Conservation (phyloP, 78 protist genomes). For the Dictyostelium intermedium region DNA sequence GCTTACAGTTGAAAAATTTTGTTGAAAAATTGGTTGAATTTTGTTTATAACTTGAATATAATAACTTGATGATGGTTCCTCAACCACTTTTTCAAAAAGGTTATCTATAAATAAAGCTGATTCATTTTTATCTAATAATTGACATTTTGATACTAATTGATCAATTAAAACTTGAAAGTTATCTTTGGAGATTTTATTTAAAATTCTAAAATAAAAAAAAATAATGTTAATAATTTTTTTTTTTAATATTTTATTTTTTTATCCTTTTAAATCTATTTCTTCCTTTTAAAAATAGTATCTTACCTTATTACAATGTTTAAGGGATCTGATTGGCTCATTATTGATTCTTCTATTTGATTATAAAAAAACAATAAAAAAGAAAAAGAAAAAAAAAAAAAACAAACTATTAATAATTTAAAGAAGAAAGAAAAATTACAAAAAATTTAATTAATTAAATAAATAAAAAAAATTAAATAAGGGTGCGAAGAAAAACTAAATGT, state of each 20-base stretch:
- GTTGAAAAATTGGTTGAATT: constrained; percentile 1
- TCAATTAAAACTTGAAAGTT: constrained; percentile 42
- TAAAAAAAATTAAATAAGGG: not conserved
- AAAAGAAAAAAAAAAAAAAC: not conserved
- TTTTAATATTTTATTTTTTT: not conserved
- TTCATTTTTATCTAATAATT: not conserved
- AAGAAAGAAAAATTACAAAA: not conserved
- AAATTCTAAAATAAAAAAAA: not conserved
- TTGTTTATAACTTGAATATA: constrained; percentile 7
- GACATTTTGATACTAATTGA: constrained; percentile 31
- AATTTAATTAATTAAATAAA: not conserved
- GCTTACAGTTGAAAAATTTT: constrained; percentile 14
- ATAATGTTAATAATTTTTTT: not conserved
- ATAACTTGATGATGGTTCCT: not conserved
- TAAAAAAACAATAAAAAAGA: not conserved
- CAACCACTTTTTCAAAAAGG: constrained; percentile 31
- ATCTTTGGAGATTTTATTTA: constrained; percentile 21
- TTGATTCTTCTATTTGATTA: not conserved
- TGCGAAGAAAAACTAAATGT: not conserved
- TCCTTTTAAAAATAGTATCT: too few relatives aligned
- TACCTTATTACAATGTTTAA: constrained; percentile 7
- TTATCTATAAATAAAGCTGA: not conserved
- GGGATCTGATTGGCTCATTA: not conserved
- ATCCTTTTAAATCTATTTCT: not conserved
- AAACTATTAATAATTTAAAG: not conserved